Base-by-base conservation (phyloP, 169 alveolate species). In the Eimeria sp. region DNA sequence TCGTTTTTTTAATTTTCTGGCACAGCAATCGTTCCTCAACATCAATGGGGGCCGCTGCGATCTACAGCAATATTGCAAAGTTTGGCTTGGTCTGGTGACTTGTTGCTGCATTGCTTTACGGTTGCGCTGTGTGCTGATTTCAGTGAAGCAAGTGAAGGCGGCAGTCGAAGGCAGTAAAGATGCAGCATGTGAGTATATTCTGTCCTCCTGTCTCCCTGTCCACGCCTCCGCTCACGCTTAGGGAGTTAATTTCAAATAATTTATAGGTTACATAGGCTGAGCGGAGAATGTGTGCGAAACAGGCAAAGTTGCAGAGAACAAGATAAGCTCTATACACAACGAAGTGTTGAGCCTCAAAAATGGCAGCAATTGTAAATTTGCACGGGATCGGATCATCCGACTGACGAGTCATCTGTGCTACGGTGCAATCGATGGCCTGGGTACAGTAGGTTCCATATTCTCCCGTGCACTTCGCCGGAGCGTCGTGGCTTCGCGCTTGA, bases 291-390 rank as follows among this genome's bases (percentile, higher is more conserved):
- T 83, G 90, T 83, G 90, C 52, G 25, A 60, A 83, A 83, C 90
- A 83, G 90, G 90, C 76, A 62, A 27, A 8, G 18, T 56, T 33
- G 90, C 90, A 56, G 33, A 16, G 30, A n/a, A 83, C n/a, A 56
- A 62, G 56, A 83, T 83, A 46, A 9, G 13, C 30, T 37, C 16
- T 40, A 9, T 83, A 16, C 27, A 37, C 11, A 49, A 58, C 52
- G 49, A 83, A 56, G 90, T 83, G 4, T 74, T 83, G 74, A 83
- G 30, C 14, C 33, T 83, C 72, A 83, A 83, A 25, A 25, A 54
- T 49, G 90, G 90, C n/a, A 83, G 76, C 90, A 83, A 83, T 74
- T 83, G 90, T 40, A 54, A 40, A 33, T 83, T 83, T 62, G 56
- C 56, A 18, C 76, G 90, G 54, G 90, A 83, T 25, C 74, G 90